Base-by-base conservation (phyloP, 192 early-diverging fungal genomes). In the Phlyctochytrium planicorne region DNA sequence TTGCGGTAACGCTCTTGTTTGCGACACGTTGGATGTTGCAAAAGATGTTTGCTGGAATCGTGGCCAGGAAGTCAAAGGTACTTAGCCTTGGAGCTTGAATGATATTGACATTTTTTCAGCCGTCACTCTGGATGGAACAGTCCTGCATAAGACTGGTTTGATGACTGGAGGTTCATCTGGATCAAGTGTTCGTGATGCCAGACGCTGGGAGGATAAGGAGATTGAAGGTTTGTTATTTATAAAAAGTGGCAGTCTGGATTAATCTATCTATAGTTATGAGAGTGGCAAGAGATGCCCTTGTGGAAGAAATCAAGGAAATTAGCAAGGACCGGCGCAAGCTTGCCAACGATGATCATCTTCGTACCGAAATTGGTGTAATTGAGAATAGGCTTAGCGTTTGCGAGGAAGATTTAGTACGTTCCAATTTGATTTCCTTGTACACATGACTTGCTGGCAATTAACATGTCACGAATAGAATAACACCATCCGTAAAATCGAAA, bases 121-220 rank as follows among this genome's bases (percentile, higher is more conserved):
- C 37, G 94, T 98, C 2, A 89, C 92, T 0, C 79, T 98, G 70
- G 96, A 98, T 70, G 96, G 96, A 31, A 91, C 89, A 0, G 84
- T 98, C 25, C 93, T 99, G 69, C 96, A 98, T 77, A 95, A 93
- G 67, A 95, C 88, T 59, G 98, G 98, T 31, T 78, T 97, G 71
- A 98, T 99, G 52, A 98, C 96, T 1, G 98, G 82, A 23, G 84
- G 85, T 0, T 62, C 75, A 53, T 74, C 78, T 53, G 70, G 77
- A 3, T 69, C 52, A 23, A 79, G 77, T 29, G 70, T 52, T 69
- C 66, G 65, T 62, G 73, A 80, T 63, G 79, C 84, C 20, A 80
- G 87, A 55, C 74, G 90, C 36, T 98, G 95, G 94, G 90, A 96
- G 55, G 95, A 94, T 25, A 86, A 87, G 23, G 93, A 93, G 24